phyloP scores from a whole-genome alignment of 768 basidiomycete genomes.

The Leccinum incarnatum region DNA sequence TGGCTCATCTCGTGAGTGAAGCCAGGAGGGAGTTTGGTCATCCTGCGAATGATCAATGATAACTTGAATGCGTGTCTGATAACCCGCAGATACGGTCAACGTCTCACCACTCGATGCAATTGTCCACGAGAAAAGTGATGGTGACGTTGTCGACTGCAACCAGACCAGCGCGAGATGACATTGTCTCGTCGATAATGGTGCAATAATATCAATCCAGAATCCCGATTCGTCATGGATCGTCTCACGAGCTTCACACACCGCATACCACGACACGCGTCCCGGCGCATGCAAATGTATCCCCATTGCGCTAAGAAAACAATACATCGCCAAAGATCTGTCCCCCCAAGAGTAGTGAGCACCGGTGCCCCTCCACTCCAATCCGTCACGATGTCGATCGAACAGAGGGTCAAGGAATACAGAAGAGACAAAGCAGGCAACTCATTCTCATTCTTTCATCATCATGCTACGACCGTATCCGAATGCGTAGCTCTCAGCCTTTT shows the following conservation, averaged over 20 bases:
- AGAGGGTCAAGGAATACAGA: not conserved
- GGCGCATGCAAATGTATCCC: slow-evolving; percentile 1
- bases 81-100: not conserved
- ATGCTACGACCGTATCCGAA: slow-evolving; percentile 60
- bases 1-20: slow-evolving; percentile 70
- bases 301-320: not conserved
- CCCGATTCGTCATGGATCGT: not conserved
- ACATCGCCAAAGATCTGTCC: not conserved
- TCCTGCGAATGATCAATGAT: slow-evolving; percentile 42
- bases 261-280: slow-evolving; percentile 2
- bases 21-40: slow-evolving; percentile 75
- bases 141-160: slow-evolving; percentile 36
- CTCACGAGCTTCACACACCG: not conserved
- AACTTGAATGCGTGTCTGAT: not conserved
- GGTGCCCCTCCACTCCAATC: not conserved
- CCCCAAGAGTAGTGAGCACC: not conserved
- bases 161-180: slow-evolving; percentile 18
- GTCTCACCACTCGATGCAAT: slow-evolving; percentile 76
- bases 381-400: not conserved
- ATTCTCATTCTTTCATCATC: slow-evolving; percentile 28
- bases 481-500: slow-evolving; percentile 60
- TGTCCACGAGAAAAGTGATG: slow-evolving; percentile 73
- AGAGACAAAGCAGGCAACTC: not conserved
- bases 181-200: not conserved
- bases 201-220: not conserved